Percentiles rank a stretch among this genome's conserved stretches.
Conservation (phyloP, 148 eudicot genomes). For the Camellia lanceoleosa region DNA sequence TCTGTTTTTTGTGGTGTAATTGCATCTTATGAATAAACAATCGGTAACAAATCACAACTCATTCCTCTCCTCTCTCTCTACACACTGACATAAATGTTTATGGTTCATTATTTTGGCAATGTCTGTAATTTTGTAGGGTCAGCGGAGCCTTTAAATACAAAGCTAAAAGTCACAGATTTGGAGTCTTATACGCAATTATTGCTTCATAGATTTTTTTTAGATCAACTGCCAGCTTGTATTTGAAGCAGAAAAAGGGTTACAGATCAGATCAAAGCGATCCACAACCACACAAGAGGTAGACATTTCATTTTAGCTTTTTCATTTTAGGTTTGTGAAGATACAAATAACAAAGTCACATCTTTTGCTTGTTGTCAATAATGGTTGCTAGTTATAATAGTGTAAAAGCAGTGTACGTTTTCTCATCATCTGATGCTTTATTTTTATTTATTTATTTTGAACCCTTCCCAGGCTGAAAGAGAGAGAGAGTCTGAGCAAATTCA, state of each 20-base stretch:
- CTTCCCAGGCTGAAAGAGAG: neutral
- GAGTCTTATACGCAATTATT: constrained; percentile 9
- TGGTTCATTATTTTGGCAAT: too few species aligned
- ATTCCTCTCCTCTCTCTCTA: neutral
- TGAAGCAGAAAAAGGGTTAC: neutral
- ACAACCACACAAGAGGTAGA: neutral
- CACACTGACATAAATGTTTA: neutral
- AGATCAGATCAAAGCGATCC: neutral
- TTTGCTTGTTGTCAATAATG: neutral
- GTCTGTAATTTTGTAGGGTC: neutral
- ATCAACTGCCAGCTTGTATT: constrained; percentile 15
- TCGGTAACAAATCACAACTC: constrained; percentile 6
- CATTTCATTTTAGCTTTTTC: neutral
- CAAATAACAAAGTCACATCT: neutral
- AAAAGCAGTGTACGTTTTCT: constrained; percentile 18
- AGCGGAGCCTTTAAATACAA: neutral
- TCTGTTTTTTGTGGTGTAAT: constrained; percentile 5
- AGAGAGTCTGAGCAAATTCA: constrained; percentile 30
- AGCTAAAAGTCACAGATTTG: neutral
- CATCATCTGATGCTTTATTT: constrained; percentile 16
- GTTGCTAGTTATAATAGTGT: neutral
- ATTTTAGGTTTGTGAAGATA: neutral
- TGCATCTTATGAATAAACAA: constrained; percentile 12
- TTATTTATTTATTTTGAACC: neutral
- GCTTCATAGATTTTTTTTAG: constrained; percentile 2